Percentiles rank a stretch among this genome's conserved stretches.
phyloP scores from a whole-genome alignment of 495 filamentous ascomycete genomes.

The Hypoxylon lenormandii region DNA sequence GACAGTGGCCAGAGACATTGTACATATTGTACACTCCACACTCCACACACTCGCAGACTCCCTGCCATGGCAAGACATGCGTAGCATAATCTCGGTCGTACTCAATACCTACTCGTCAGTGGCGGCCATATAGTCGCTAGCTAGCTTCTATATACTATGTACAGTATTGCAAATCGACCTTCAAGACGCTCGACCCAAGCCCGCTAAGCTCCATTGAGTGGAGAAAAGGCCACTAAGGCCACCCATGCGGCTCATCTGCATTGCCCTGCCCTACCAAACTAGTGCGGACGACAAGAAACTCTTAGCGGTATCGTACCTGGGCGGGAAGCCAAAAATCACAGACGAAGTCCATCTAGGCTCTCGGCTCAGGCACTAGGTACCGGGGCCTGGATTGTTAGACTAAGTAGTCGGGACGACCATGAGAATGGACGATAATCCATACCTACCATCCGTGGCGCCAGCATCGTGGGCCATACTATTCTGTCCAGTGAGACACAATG shows the following conservation, averaged over 20 bases:
- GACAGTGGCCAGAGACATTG: slow-evolving; percentile 47
- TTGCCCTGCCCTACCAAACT: slow-evolving; percentile 6
- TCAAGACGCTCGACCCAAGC: slow-evolving; percentile 10
- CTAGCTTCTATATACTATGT: too few relatives aligned
- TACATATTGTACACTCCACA: slow-evolving; percentile 18
- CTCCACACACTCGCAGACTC: slow-evolving; percentile 4
- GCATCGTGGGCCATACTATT: slow-evolving; percentile 20
- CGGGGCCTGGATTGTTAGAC: background rate
- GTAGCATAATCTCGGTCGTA: slow-evolving; percentile 34
- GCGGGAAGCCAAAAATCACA: background rate
- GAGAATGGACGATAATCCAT: slow-evolving; percentile 14
- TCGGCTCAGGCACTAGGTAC: too few relatives aligned
- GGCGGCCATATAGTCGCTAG: slow-evolving; percentile 17
- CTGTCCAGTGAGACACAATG: slow-evolving; percentile 38
- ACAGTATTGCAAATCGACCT: slow-evolving; percentile 5
- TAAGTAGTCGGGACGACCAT: background rate
- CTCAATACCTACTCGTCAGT: slow-evolving; percentile 34
- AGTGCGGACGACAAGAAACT: background rate
- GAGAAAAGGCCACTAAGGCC: slow-evolving; percentile 21
- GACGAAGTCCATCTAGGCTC: background rate
- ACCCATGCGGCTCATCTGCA: slow-evolving; percentile 38
- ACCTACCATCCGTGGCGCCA: slow-evolving; percentile 18
- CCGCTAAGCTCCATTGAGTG: slow-evolving; percentile 34
- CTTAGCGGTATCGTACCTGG: background rate
- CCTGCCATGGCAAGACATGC: slow-evolving; percentile 34